Percentiles rank a stretch among this genome's conserved stretches.
phyloP scores from a whole-genome alignment of 192 early-diverging fungal species.

The Rhizoclosmatium globosum region DNA sequence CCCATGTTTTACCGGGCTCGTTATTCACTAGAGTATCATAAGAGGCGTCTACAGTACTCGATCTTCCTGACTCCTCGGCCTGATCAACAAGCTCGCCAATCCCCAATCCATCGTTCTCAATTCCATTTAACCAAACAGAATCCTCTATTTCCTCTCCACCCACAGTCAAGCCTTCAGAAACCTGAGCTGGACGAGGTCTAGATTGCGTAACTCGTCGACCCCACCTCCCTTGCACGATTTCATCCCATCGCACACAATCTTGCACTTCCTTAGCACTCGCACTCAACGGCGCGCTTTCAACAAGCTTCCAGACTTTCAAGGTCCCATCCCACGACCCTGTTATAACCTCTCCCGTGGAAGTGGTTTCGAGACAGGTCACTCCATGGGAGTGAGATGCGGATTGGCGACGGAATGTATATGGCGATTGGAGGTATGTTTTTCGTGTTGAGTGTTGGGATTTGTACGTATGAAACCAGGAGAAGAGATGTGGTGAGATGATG shows the following conservation, averaged over 20 bases:
- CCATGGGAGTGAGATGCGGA: constrained; percentile 8
- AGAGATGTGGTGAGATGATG: not conserved
- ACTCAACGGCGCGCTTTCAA: not conserved
- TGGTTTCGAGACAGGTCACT: constrained; percentile 13
- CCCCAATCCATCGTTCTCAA: constrained; percentile 19
- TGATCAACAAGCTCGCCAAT: constrained; percentile 23
- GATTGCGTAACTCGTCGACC: not conserved
- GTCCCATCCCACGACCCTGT: constrained; percentile 27
- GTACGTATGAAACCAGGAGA: constrained; percentile 24
- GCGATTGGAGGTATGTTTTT: constrained; percentile 19
- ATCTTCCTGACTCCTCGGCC: no score
- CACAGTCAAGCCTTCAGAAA: not conserved
- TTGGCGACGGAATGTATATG: constrained; percentile 22
- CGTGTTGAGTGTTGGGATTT: constrained; percentile 12
- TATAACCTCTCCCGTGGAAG: not conserved
- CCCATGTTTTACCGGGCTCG: constrained; percentile 2
- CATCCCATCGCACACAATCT: not conserved
- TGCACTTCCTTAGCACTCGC: not conserved
- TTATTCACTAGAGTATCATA: not conserved
- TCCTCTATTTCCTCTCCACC: constrained; percentile 17
- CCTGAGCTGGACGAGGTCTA: not conserved
- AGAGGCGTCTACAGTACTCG: not conserved
- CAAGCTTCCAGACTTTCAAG: constrained; percentile 27
- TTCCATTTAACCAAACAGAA: constrained; percentile 26
- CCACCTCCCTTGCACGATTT: not conserved